A percentile compares a stretch with the other conserved stretches of the same genome.
phyloP scores from a whole-genome alignment of 1,284 basidiomycete species.

The Amylostereum areolatum region DNA sequence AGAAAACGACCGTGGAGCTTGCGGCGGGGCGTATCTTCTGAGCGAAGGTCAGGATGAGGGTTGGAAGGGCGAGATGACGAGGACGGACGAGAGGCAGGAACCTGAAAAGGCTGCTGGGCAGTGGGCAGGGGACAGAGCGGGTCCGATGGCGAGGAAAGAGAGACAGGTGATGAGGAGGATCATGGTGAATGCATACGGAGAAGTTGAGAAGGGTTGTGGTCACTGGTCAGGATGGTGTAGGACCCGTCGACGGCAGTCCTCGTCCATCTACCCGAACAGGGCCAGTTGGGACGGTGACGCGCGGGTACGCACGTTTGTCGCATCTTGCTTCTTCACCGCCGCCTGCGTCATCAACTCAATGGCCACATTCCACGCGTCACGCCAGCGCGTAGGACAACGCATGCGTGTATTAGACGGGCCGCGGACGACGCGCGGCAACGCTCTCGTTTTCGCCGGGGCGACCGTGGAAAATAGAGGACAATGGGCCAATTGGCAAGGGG shows the following conservation, averaged over 20 bases:
- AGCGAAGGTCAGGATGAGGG: conserved; percentile 1
- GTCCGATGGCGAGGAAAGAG: not conserved
- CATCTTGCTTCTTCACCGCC: not conserved
- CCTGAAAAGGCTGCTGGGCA: conserved; percentile 13
- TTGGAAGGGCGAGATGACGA: not conserved
- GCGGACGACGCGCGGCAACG: too few species aligned
- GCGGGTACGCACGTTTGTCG: not conserved
- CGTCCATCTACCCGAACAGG: too few species aligned
- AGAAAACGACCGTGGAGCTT: conserved; percentile 70
- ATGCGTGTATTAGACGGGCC: too few species aligned
- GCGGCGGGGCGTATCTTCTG: conserved; percentile 18
- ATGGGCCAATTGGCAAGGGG: too few species aligned
- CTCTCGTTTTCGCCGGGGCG: too few species aligned
- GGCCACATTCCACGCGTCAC: too few species aligned
- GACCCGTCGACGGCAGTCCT: not conserved
- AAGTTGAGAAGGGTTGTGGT: not conserved
- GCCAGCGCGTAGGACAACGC: too few species aligned
- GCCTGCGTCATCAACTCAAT: too few species aligned
- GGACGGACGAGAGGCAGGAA: conserved; percentile 6
- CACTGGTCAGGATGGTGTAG: not conserved
- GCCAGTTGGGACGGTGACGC: not conserved
- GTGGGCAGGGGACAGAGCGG: not conserved
- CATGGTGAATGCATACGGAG: not conserved
- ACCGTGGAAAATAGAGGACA: too few species aligned
- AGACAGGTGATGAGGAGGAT: not conserved